Evolutionary conservation across 2,329 filamentous ascomycete species (phyloP).

Genomic region (Colletotrichum sansevieriae): DNA sequence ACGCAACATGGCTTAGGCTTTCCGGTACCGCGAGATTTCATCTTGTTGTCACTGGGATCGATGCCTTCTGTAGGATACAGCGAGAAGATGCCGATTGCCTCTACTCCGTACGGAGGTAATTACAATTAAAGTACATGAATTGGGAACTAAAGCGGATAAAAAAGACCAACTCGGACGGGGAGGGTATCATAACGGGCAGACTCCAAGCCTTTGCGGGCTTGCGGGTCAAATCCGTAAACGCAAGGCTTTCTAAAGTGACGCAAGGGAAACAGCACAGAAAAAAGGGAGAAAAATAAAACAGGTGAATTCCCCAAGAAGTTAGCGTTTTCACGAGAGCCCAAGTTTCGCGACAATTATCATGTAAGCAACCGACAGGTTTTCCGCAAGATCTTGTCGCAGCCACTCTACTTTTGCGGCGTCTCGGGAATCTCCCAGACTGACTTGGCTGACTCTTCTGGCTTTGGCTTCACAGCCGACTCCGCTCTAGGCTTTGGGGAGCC

Average conservation of each 20-base stretch:
- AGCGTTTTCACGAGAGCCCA: neutral
- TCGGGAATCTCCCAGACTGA: constrained; percentile 52
- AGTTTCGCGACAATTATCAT: neutral
- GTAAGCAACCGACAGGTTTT: neutral
- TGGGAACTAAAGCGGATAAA: neutral
- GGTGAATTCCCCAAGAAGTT: neutral
- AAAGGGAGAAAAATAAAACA: neutral
- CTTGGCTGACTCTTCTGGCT: constrained; percentile 35
- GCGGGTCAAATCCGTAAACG: constrained; percentile 18
- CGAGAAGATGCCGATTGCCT: constrained; percentile 14
- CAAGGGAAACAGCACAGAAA: constrained; percentile 17
- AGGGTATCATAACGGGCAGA: constrained; percentile 37
- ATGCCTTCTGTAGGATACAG: neutral
- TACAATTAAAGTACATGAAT: constrained; percentile 26
- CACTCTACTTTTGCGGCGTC: constrained; percentile 47
- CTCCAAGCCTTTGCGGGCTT: constrained; percentile 18
- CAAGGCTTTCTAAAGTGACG: constrained; percentile 13
- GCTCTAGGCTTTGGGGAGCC: neutral
- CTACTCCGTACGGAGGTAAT: neutral
- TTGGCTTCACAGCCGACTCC: constrained; percentile 23
- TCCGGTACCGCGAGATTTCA: neutral
- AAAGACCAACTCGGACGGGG: constrained; percentile 26
- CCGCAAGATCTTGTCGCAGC: neutral
- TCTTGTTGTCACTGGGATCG: too few relatives aligned
- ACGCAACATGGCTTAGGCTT: neutral